Conservation (phyloP, 805 yeast genomes). For the Metschnikowia chrysomelidarum region DNA sequence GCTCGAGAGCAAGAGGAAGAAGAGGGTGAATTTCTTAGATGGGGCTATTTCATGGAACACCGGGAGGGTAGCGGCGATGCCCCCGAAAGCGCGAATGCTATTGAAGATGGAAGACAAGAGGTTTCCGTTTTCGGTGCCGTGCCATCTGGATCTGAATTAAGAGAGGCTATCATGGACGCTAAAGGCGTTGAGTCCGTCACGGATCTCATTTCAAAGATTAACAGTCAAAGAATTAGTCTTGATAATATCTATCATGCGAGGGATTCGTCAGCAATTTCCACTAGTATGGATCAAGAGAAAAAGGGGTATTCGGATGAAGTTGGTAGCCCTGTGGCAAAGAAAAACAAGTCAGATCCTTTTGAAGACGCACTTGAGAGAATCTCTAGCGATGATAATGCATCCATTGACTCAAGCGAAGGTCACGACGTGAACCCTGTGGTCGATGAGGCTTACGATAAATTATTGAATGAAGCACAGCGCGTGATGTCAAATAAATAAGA, state of each 20-base stretch:
- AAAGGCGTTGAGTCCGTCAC: constrained; percentile 71
- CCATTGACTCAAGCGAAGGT: constrained; percentile 30
- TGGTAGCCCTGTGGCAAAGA: constrained; percentile 3
- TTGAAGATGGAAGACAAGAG: constrained; percentile 11
- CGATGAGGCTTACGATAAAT: constrained; percentile 71
- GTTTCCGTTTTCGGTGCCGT: constrained; percentile 37
- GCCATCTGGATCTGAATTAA: constrained; percentile 54
- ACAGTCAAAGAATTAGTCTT: constrained; percentile 49
- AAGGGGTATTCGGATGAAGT: constrained; percentile 1
- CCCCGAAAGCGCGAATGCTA: no score
- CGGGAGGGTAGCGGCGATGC: constrained; percentile 28
- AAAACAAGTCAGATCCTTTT: constrained; percentile 2
- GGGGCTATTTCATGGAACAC: constrained; percentile 78
- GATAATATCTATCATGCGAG: constrained; percentile 45
- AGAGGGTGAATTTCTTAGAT: constrained; percentile 88
- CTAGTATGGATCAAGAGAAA: neutral
- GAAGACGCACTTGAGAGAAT: constrained; percentile 8
- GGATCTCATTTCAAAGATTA: constrained; percentile 65
- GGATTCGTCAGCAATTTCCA: neutral
- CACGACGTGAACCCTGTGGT: constrained; percentile 44
- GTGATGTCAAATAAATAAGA: constrained; percentile 51
- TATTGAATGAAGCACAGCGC: constrained; percentile 64
- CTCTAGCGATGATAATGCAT: constrained; percentile 20
- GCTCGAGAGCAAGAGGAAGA: constrained; percentile 82
- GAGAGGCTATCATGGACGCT: constrained; percentile 67